Base-by-base conservation (phyloP, 2,329 filamentous ascomycete genomes). In the Calonectria hawksworthii region DNA sequence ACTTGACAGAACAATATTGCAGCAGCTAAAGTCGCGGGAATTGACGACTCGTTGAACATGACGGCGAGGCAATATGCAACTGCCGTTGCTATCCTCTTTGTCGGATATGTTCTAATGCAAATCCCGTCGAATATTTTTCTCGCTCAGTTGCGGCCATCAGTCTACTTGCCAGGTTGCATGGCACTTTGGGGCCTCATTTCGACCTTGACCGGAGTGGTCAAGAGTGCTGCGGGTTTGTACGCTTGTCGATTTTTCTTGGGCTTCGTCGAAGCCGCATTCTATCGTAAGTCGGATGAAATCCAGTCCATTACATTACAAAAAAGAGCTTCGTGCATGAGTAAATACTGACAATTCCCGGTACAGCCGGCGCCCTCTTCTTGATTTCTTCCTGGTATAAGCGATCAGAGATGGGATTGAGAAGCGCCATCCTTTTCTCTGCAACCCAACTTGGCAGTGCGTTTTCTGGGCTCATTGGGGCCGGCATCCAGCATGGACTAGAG, bases 311-410 rank as follows among this genome's bases (percentile, higher is more conserved):
- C 41, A 44, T 30, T 5, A 21, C 16, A 13, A 41, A 21, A 2
- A 21, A 10, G 18, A 7, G 6, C 10, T 4, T 16, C n/a, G 16
- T 28, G 23, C 38, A 16, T 18, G 18, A 6, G 2, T 8, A 9
- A 16, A 21, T 30, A 3, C 13, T 64, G 28, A 30, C 26, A 64
- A 30, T 21, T 11, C 2, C 28, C 16, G 4, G 34, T 51, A 18
- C n/a, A 74, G 72, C 68, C 23, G 72, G 72, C 64, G 73, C 73
- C 8, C 70, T 75, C 4, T 75, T 75, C 30, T 30, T 73, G n/a
- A 73, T 75, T 34, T 75, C 73, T 23, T 70, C 73, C 13, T 75
- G 73, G 73, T 75, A 75, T 23, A 75, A 73, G 32, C 30, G 73
- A 47, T 73, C 70, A 18, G 73, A 75, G 47, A 69, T 75, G 38